Base-by-base conservation (phyloP, 1,139 yeast species). In the Kazachstania sp. region DNA sequence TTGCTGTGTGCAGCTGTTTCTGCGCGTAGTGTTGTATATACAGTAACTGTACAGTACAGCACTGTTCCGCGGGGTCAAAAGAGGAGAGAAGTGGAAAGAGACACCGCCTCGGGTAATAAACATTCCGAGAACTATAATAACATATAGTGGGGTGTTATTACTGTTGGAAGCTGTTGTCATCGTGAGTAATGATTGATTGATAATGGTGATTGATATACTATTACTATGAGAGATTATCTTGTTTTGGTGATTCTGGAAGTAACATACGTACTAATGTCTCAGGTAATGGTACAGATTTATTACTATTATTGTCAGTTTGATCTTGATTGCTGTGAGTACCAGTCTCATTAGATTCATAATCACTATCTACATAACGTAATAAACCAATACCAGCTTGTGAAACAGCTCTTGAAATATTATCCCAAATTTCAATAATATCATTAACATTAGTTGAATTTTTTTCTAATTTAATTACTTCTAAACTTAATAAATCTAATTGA, bases 351-450 rank as follows among this genome's bases (percentile, higher is more conserved):
- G 23, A 19, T 29, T 12, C 63, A 44, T 64, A 63, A 39, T 63
- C 65, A 23, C 59, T 54, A 35, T 62, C 65, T 1, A 60, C 52
- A 44, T 63, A 64, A 39, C 62, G 63, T 23, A 63, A 47, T 26
- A 64, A 45, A 29, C 65, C 59, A 20, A 64, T 43, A 29, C 65
- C 59, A 6, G 67, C 66, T 35, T 60, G 64, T 2, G 66, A 60
- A 16, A 64, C 58, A 18, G 64, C 60, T 34, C 56, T 53, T 26
- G 58, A 51, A 8, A 64, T 58, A 1, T 63, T 56, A 40, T 61
- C 59, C 67, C 67, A 64, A 37, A 61, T 59, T 13, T 49, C 44
- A 59, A 61, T 55, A 1, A 64, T 57, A 16, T 55, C 51, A 4
- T 58, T 53, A 5, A 62, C 65, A 13, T 52, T 46, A 15, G 49